A percentile compares a stretch with the other conserved stretches of the same genome.
Conservation (phyloP, 495 filamentous ascomycete genomes). For the Alectoria sarmentosa region DNA sequence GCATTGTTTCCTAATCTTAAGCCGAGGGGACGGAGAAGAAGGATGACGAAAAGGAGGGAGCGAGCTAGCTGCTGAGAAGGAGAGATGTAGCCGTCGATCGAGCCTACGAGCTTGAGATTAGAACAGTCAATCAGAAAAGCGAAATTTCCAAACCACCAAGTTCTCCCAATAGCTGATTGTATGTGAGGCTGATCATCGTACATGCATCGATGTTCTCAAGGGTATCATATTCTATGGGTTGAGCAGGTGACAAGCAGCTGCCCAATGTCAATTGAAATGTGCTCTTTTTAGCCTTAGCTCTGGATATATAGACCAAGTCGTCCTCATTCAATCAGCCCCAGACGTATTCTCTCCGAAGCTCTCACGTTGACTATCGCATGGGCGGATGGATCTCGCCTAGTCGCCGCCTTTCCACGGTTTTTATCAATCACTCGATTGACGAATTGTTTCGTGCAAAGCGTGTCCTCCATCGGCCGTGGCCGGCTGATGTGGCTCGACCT, state of each 20-base stretch:
- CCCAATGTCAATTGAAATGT: background rate
- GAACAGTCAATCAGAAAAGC: background rate
- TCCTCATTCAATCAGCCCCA: background rate
- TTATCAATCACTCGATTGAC: no score
- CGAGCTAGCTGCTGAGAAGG: background rate
- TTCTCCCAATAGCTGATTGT: background rate
- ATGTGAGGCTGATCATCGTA: background rate
- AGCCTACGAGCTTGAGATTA: slow-evolving; percentile 8
- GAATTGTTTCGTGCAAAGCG: no score
- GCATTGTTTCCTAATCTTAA: background rate
- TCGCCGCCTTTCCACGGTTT: no score
- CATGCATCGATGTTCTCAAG: background rate
- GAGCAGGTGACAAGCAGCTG: background rate
- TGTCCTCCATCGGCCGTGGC: background rate
- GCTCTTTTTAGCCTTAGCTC: background rate
- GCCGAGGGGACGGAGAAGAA: background rate
- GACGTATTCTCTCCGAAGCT: background rate
- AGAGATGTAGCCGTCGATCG: background rate
- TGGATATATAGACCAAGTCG: background rate
- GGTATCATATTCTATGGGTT: background rate
- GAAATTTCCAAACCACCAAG: slow-evolving; percentile 4
- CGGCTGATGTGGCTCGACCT: background rate
- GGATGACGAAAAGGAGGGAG: background rate
- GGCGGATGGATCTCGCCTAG: background rate
- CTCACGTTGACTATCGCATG: background rate